Percentiles rank a stretch among this genome's conserved stretches.
These are phyloP conservation scores for Salix koriyanagi DNA, from an alignment of 345 rosid genomes.

Conservation along the genomic window DNA sequence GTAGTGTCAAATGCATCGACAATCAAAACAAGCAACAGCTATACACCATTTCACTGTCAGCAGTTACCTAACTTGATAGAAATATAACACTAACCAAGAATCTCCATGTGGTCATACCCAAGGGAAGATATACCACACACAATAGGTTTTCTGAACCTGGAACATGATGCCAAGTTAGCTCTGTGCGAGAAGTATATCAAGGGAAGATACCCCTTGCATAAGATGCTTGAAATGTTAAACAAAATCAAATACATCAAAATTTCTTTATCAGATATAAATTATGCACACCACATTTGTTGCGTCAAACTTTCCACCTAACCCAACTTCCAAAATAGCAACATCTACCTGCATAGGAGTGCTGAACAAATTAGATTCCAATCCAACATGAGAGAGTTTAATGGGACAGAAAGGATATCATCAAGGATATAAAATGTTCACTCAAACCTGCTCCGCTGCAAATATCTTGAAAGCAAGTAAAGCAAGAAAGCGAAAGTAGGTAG, in stretches of 20 bases:
- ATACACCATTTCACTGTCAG: slow-evolving; percentile 3
- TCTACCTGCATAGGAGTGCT: slow-evolving; percentile 55
- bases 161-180: slow-evolving; percentile 9
- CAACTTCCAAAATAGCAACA: slow-evolving; percentile 91
- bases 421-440: background rate
- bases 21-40: background rate
- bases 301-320: slow-evolving; percentile 84
- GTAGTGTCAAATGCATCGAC: background rate
- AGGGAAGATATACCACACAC: slow-evolving; percentile 91
- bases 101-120: slow-evolving; percentile 99
- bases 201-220: background rate
- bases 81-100: slow-evolving; percentile 77
- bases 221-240: background rate
- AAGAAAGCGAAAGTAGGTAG: slow-evolving; percentile 81
- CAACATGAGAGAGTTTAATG: background rate
- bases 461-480: slow-evolving; percentile 91
- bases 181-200: slow-evolving; percentile 5
- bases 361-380: background rate
- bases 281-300: slow-evolving; percentile 86
- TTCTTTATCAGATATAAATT: slow-evolving; percentile 4
- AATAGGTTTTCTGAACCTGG: slow-evolving; percentile 70
- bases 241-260: background rate
- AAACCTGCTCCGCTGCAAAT: slow-evolving; percentile 80
- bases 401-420: background rate
- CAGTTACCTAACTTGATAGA: slow-evolving; percentile 15